Evolutionary conservation across 192 early-diverging fungal genomes (phyloP).

Genomic region (Funneliformis geosporum): DNA sequence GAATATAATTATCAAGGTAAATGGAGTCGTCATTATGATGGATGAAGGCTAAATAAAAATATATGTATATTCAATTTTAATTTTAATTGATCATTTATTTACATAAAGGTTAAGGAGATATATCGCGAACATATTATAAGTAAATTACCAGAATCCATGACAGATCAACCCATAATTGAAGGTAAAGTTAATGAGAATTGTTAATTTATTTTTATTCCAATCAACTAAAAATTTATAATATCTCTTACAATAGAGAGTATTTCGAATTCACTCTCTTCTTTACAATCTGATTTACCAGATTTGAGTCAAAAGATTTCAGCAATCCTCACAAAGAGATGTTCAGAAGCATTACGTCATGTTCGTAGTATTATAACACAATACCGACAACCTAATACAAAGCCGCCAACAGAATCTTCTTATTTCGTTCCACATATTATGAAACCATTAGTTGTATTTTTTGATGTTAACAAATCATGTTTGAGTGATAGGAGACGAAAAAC

Average conservation of each 20-base stretch:
- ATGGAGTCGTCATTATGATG: not conserved
- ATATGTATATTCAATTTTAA: no score
- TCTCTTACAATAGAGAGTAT: slow-evolving; percentile 34
- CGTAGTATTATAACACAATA: slow-evolving; percentile 44
- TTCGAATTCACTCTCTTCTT: not conserved
- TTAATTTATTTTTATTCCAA: not conserved
- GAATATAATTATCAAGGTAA: slow-evolving; percentile 34
- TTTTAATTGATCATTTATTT: not conserved
- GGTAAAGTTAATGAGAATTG: slow-evolving; percentile 38
- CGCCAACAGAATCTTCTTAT: slow-evolving; percentile 51
- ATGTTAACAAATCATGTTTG: slow-evolving; percentile 39
- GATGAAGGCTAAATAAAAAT: not conserved
- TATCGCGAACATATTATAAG: slow-evolving; percentile 43
- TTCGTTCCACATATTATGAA: slow-evolving; percentile 54
- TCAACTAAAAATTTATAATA: not conserved
- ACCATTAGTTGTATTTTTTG: slow-evolving; percentile 40
- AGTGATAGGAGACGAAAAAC: slow-evolving; percentile 28
- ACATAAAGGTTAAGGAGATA: slow-evolving; percentile 34
- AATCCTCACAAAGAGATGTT: slow-evolving; percentile 50
- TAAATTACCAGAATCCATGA: slow-evolving; percentile 47
- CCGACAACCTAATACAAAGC: slow-evolving; percentile 44
- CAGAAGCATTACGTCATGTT: slow-evolving; percentile 45
- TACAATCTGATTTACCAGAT: slow-evolving; percentile 41
- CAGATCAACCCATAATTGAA: slow-evolving; percentile 46
- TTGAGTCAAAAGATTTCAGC: slow-evolving; percentile 42